phyloP scores from a whole-genome alignment of 768 basidiomycete genomes.

The Amyloporia xantha region DNA sequence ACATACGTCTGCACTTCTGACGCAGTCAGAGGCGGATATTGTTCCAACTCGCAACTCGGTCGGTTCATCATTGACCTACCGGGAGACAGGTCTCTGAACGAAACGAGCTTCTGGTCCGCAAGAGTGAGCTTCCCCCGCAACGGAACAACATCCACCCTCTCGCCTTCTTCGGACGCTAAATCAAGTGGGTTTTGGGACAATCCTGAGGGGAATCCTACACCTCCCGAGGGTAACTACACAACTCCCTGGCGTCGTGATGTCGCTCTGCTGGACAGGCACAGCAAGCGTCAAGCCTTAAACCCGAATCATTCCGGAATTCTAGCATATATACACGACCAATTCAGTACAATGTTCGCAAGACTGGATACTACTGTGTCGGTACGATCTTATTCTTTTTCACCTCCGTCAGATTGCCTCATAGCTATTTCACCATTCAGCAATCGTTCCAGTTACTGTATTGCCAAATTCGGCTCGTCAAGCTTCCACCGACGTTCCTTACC shows the following conservation, averaged over 20 bases:
- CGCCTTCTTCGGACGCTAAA: constrained; percentile 14
- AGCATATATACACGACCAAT: constrained; percentile 64
- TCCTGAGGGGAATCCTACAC: constrained; percentile 52
- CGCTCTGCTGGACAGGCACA: constrained; percentile 1
- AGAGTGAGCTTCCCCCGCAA: constrained; percentile 54
- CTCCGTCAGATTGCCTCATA: background rate
- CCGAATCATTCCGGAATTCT: constrained; percentile 45
- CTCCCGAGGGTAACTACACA: constrained; percentile 39
- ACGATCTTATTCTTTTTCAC: constrained; percentile 23
- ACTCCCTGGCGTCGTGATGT: constrained; percentile 39
- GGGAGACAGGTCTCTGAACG: constrained; percentile 46
- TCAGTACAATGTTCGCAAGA: constrained; percentile 75
- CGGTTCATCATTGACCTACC: constrained; percentile 83
- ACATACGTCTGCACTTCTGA: constrained; percentile 90
- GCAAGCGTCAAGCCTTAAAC: constrained; percentile 29
- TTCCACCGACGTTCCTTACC: constrained; percentile 49
- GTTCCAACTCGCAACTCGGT: constrained; percentile 66
- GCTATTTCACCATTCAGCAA: constrained; percentile 47
- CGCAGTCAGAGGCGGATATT: constrained; percentile 67
- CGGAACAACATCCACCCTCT: constrained; percentile 16
- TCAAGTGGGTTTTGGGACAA: constrained; percentile 47
- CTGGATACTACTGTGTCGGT: constrained; percentile 97
- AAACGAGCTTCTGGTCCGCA: constrained; percentile 87
- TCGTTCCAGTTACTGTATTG: constrained; percentile 85
- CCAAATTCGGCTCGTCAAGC: constrained; percentile 31